Conservation (phyloP, 108 stramenopile genomes). For the Asterionellopsis glacialis region DNA sequence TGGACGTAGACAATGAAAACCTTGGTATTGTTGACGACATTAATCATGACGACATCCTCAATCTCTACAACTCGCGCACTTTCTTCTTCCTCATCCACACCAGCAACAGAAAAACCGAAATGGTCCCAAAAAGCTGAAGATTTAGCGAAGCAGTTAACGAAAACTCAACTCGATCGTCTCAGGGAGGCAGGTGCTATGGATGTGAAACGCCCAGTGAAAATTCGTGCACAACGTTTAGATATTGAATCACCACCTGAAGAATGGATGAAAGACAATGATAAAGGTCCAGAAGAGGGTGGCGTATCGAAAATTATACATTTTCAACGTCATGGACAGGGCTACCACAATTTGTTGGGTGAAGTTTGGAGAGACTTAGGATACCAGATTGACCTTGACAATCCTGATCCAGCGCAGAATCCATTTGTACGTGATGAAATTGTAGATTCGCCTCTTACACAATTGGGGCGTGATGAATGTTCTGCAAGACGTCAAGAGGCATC, state of each 20-base stretch:
- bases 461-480: slow-evolving; percentile 38
- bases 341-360: slow-evolving; percentile 59
- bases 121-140: no score
- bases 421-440: slow-evolving; percentile 46
- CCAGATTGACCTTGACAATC: slow-evolving; percentile 34
- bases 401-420: slow-evolving; percentile 47
- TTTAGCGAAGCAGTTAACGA: no score
- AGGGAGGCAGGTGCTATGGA: slow-evolving; percentile 23
- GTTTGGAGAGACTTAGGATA: slow-evolving; percentile 32
- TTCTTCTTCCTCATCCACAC: no score
- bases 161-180: slow-evolving; percentile 1
- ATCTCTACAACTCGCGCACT: no score
- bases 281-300: not conserved
- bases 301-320: slow-evolving; percentile 54
- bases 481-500: slow-evolving; percentile 16
- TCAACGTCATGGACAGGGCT: slow-evolving; percentile 67
- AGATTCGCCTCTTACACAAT: slow-evolving; percentile 53
- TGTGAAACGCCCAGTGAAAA: slow-evolving; percentile 22
- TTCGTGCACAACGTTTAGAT: slow-evolving; percentile 12
- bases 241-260: slow-evolving; percentile 5
- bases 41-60: no score
- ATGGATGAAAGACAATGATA: slow-evolving; percentile 4
- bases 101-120: no score
- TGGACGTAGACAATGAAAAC: no score
- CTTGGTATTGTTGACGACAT: no score